phyloP scores from a whole-genome alignment of 108 stramenopile species.

The Asterionellopsis glacialis region DNA sequence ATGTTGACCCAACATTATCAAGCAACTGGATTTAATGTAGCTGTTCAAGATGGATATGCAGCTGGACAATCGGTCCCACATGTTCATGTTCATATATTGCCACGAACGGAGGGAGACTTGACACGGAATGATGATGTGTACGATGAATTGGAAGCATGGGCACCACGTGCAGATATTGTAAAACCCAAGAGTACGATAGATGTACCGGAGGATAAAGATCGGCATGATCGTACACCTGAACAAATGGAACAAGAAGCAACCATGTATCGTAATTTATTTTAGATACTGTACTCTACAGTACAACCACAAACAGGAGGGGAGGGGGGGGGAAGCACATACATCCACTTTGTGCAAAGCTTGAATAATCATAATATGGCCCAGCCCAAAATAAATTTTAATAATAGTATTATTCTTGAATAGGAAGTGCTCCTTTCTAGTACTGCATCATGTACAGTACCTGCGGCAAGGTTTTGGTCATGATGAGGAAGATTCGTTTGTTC shows the following conservation, averaged over 20 bases:
- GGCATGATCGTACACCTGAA: constrained; percentile 66
- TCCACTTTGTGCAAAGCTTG: no score
- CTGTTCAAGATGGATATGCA: constrained; percentile 81
- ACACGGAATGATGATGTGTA: constrained; percentile 85
- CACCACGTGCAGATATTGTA: constrained; percentile 45
- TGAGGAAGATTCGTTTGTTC: no score
- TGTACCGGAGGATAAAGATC: constrained; percentile 73
- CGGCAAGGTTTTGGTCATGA: no score
- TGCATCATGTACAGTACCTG: no score
- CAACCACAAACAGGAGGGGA: no score
- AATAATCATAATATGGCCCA: no score
- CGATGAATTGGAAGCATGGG: constrained; percentile 77
- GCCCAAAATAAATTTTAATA: no score
- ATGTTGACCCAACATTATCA: constrained; percentile 51
- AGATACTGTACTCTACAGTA: neutral
- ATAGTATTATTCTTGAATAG: neutral
- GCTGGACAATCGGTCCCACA: constrained; percentile 89
- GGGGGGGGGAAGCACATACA: no score
- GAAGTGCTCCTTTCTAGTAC: no score
- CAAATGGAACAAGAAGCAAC: constrained; percentile 77
- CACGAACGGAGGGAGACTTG: constrained; percentile 61
- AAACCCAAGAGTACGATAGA: constrained; percentile 31
- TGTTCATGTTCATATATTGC: constrained; percentile 89
- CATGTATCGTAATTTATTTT: constrained; percentile 39
- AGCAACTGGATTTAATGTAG: constrained; percentile 75